These are phyloP conservation scores for Ceriops tagal DNA, from an alignment of 345 rosid species.

Conservation along the genomic window DNA sequence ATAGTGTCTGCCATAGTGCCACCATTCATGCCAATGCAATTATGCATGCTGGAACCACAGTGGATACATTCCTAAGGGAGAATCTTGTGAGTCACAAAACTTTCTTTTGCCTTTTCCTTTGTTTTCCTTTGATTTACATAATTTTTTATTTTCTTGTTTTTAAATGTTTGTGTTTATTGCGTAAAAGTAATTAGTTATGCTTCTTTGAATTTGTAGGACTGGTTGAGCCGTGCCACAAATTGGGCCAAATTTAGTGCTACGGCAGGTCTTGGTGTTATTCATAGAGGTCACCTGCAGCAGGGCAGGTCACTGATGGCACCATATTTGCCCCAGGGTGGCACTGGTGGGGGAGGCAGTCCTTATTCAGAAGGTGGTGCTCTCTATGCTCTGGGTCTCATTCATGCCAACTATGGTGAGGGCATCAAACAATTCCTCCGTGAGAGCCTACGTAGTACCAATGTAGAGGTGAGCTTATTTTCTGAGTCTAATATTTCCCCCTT, in stretches of 20 bases:
- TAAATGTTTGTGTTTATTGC: background rate
- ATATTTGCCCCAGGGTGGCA: slow-evolving; percentile 95
- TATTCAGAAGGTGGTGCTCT: slow-evolving; percentile 99
- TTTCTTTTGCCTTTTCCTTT: background rate
- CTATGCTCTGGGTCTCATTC: slow-evolving; percentile 98
- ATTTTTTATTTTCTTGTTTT: background rate
- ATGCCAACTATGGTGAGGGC: slow-evolving; percentile 99
- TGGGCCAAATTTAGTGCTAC: slow-evolving; percentile 99
- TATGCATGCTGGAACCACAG: slow-evolving; percentile 99
- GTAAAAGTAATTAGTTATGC: slow-evolving; percentile 9
- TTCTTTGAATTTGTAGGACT: slow-evolving; percentile 56
- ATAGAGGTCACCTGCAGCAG: slow-evolving; percentile 93
- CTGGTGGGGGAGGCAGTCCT: slow-evolving; percentile 95
- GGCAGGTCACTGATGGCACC: slow-evolving; percentile 99
- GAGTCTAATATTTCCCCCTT: slow-evolving; percentile 3
- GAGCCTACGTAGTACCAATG: slow-evolving; percentile 79
- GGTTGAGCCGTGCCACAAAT: slow-evolving; percentile 99
- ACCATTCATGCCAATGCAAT: slow-evolving; percentile 97
- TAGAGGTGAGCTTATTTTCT: slow-evolving; percentile 57
- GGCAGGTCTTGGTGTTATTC: slow-evolving; percentile 98
- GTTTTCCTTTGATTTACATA: background rate
- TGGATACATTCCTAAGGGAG: slow-evolving; percentile 96
- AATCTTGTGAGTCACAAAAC: slow-evolving; percentile 56
- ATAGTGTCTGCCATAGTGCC: slow-evolving; percentile 98
- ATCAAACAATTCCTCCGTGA: slow-evolving; percentile 94